Percentiles rank a stretch among this genome's conserved stretches.
These are phyloP conservation scores for Fusarium tupiense DNA, from an alignment of 2,329 filamentous ascomycete species.

Conservation along the genomic window DNA sequence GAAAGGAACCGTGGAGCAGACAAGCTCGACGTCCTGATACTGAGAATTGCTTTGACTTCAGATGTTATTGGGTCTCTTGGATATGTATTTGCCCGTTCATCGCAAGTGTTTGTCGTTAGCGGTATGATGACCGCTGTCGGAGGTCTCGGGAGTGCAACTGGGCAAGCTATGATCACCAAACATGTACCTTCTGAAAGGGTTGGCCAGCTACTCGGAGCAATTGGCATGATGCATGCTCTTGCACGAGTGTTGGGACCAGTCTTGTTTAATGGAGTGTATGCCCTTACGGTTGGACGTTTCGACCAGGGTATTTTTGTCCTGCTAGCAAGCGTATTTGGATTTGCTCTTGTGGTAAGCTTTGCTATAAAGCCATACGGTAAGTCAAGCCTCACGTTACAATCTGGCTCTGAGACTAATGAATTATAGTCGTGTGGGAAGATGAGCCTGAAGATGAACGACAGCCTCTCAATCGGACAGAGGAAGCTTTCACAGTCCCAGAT, in stretches of 20 bases:
- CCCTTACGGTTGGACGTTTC: slow-evolving; percentile 78
- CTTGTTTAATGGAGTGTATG: slow-evolving; percentile 88
- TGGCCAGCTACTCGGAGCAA: slow-evolving; percentile 88
- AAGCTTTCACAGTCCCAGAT: slow-evolving; percentile 10
- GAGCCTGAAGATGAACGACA: slow-evolving; percentile 38
- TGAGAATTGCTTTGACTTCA: slow-evolving; percentile 78
- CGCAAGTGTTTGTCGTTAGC: slow-evolving; percentile 73
- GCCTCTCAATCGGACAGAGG: slow-evolving; percentile 28
- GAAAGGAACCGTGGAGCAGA: slow-evolving; percentile 77
- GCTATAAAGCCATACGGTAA: slow-evolving; percentile 79
- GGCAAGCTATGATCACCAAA: slow-evolving; percentile 88
- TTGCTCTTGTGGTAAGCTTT: slow-evolving; percentile 73
- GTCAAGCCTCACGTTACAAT: slow-evolving; percentile 48
- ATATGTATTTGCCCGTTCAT: slow-evolving; percentile 73
- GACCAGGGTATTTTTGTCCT: slow-evolving; percentile 87
- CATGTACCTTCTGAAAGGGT: slow-evolving; percentile 86
- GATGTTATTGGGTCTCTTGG: slow-evolving; percentile 81
- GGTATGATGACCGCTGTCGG: slow-evolving; percentile 81
- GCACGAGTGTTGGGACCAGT: slow-evolving; percentile 82
- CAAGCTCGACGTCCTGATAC: slow-evolving; percentile 77
- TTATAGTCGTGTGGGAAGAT: slow-evolving; percentile 49
- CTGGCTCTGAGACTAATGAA: slow-evolving; percentile 22
- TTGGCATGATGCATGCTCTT: slow-evolving; percentile 85
- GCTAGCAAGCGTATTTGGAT: slow-evolving; percentile 71
- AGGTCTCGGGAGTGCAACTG: slow-evolving; percentile 84